Evolutionary conservation across 2,329 filamentous ascomycete genomes (phyloP), one percentile per base, ranked within the genome.

Genomic region (Huntiella savannae): DNA sequence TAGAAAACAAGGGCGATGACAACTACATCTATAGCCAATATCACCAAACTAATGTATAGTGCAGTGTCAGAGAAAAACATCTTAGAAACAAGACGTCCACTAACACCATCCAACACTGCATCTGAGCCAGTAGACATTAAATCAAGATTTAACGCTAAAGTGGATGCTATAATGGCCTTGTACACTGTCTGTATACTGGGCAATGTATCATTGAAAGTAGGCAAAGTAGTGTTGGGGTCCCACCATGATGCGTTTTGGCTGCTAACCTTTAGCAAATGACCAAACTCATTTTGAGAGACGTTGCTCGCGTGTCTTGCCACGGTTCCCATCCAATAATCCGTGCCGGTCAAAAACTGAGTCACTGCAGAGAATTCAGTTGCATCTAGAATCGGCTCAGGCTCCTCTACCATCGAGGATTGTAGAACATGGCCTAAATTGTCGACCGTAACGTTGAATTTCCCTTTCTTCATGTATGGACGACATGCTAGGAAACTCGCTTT

Each of bases 61-160:
- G 71, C 67, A 0, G 62, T 49, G 0, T 52, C 51, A 0, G 67
- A 66, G 33, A 76, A 55, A 40, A 76, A 71, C 0, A 77, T 62
- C 0, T 68, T 60, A 0, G 57, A 62, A 15, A 69, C 60, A 0
- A 48, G 46, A 0, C 50, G 53, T 0, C 55, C 45, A 0, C 52
- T 42, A 2, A 47, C 48, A 0, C 55, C 61, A 0, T 50, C 4
- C 0, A 58, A 22, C 0, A 40, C 1, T 0, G 12, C 7, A 0
- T 47, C n/a, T 0, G 13, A n/a, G 0, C 50, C 35, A 0, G 51
- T 43, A 0, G 59, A 52, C 8, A 74, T 62, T 0, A 73, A n/a
- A 0, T 62, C 50, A 1, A 36, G 36, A 22, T 48, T 48, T 1
- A 48, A n/a, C 4, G 46, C 46, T 5, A 48, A 16, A 2, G 36